These are phyloP conservation scores for Dendrobium nobile DNA, from an alignment of 106 monocot species.

Conservation along the genomic window DNA sequence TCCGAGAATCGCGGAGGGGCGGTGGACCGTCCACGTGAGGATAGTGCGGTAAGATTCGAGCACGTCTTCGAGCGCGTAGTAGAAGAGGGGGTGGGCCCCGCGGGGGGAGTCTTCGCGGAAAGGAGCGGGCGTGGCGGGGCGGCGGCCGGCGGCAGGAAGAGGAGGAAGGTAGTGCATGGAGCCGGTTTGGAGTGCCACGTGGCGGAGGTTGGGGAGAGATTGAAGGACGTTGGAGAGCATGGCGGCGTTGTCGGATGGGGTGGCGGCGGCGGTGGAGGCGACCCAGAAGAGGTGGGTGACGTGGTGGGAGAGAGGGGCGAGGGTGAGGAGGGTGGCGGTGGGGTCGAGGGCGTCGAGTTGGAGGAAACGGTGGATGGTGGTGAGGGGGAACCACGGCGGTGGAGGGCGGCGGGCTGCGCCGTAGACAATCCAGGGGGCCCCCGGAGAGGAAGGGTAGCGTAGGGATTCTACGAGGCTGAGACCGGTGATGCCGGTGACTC, in stretches of 20 bases:
- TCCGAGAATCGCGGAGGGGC: conserved; percentile 13
- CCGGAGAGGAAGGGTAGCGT: background rate
- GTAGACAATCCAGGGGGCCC: conserved; percentile 6
- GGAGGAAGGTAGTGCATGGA: conserved; percentile 12
- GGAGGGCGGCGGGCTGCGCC: conserved; percentile 6
- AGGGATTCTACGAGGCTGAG: conserved; percentile 10
- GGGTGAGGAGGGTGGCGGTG: background rate
- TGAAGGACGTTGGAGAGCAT: conserved; percentile 15
- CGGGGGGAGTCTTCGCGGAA: conserved; percentile 15
- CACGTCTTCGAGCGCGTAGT: conserved; percentile 19
- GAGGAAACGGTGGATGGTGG: background rate
- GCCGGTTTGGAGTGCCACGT: conserved; percentile 25
- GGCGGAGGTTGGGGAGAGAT: conserved; percentile 12
- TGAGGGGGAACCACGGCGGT: conserved; percentile 10
- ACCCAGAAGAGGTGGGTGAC: conserved; percentile 20
- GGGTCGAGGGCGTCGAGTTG: conserved; percentile 7
- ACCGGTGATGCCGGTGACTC: conserved; percentile 16
- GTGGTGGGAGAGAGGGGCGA: background rate
- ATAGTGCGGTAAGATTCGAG: background rate
- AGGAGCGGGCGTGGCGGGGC: background rate
- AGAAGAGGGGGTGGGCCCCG: background rate
- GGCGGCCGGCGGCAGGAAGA: background rate
- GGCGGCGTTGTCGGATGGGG: background rate
- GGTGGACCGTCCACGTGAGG: conserved; percentile 19
- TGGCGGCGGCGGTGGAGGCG: background rate